Base-by-base conservation (phyloP, 2,329 filamentous ascomycete genomes). In the Didymella arachidicola region DNA sequence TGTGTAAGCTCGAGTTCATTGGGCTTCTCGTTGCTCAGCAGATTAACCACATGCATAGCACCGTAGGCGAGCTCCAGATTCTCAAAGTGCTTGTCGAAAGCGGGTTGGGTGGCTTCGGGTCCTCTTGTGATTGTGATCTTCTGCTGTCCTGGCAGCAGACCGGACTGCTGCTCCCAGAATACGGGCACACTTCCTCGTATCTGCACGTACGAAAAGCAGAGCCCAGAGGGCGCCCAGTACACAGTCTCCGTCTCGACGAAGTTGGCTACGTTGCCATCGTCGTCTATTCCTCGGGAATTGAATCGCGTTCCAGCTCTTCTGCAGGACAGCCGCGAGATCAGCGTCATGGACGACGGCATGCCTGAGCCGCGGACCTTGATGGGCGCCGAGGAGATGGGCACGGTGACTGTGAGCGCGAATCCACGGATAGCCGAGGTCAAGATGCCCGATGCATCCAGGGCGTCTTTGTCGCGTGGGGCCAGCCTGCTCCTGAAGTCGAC, bases 221-320 rank as follows among this genome's bases (percentile, higher is more conserved):
- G 86, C 0, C 82, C 83, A 0, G 87, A 86, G 0, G 91, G 90
- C 67, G 89, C 89, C 89, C 91, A 97, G 72, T 96, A 93, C 39
- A 94, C 87, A 0, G 93, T 96, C 78, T 99, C 95, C 0, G 93
- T 95, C 78, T 99, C 95, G n/a, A 98, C 95, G 77, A 97, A 99
- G 77, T 99, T 99, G 60, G 95, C 93, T 27, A 98, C 95, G 69
- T 98, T 92, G 14, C 95, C 95, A 72, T 98, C 93, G 74, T 99
- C 95, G 72, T 99, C 95, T 64, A 99, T 97, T 38, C 95, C 95
- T 66, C 95, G 86, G n/a, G 94, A 90, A 76, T 98, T 98, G 82
- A 98, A 99, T 39, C 95, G 86, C 16, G 95, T 99, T 22, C 95
- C 95, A 18, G 95, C 95, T 79, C 94, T 87, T 67, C 88, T 86